These are phyloP conservation scores for Brasilioporus rufonigricans DNA, from an alignment of 768 basidiomycete species.

Conservation along the genomic window DNA sequence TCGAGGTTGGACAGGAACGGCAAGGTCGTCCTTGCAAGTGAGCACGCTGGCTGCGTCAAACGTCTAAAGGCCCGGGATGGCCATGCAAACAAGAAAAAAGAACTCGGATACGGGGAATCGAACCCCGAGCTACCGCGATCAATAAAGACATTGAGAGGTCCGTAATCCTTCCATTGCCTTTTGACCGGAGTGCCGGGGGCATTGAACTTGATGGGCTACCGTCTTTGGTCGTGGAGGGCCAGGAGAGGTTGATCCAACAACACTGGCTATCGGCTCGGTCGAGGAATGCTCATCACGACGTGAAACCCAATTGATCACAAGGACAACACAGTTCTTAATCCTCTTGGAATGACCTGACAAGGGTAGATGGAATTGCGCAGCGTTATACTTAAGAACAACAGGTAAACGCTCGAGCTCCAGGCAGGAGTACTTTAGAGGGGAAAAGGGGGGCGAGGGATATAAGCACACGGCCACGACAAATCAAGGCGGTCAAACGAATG, in stretches of 20 bases:
- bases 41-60: no score
- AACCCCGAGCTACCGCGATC: conserved; percentile 41
- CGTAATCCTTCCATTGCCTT: conserved; percentile 51
- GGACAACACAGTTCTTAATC: no score
- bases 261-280: no score
- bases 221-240: no score
- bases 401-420: conserved; percentile 22
- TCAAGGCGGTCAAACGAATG: background rate
- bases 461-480: background rate
- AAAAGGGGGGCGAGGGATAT: background rate
- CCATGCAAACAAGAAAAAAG: background rate
- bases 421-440: conserved; percentile 4
- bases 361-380: background rate
- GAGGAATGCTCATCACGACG: no score
- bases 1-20: no score
- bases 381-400: conserved; percentile 6
- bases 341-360: background rate
- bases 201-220: no score
- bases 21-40: no score
- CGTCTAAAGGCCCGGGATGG: no score
- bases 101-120: conserved; percentile 34
- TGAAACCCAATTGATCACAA: no score
- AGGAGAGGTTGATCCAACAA: no score
- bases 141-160: conserved; percentile 43
- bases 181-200: no score